Base-by-base conservation (phyloP, 1,284 basidiomycete species). In the Takashimella tepidaria region DNA sequence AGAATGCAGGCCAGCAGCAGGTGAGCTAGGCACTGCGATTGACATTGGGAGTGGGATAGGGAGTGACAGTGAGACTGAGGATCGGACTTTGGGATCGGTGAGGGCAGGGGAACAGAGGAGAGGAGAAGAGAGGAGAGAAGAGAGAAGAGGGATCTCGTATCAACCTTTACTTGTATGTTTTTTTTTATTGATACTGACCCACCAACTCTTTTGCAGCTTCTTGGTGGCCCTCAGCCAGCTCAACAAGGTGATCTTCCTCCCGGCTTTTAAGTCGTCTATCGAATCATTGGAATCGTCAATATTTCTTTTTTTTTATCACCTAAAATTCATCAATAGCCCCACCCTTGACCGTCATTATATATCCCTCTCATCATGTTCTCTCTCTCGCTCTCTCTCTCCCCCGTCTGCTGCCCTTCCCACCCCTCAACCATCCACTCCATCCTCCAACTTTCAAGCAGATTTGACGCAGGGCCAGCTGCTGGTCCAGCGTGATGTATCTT, bases 1-100 rank as follows among this genome's bases (percentile, higher is more conserved):
- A 96, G 75, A 91, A 92, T 74, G 86, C 90, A 69, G 92, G 92
- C 41, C 86, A 86, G 19, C 90, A 93, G 77, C 87, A 88, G 82
- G 90, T 90, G 57, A 58, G 82, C 81, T 16, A 16, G 31, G 31
- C 16, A 16, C 31, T 8, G 31, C 31, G 8, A 37, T 37, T 8
- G 31, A 37, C 16, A 37, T 8, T 8, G 31, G 31, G 8, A 16
- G 31, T 37, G 31, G 31, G 31, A 37, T 16, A 37, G 31, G 31
- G 31, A 16, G 10, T 8, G 31, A 16, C 31, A 16, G 31, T 47
- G 31, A 53, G 31, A 8, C 8, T 37, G 31, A 37, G 31, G 10
- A 37, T 37, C n/a, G n/a, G n/a, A n/a, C n/a, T n/a, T n/a, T n/a
- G n/a, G n/a, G n/a, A n/a, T n/a, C 31, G 31, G 31, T 37, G 8